Percentiles rank a stretch among this genome's conserved stretches.
phyloP scores from a whole-genome alignment of 768 basidiomycete species.

The Trametopsis cervina region DNA sequence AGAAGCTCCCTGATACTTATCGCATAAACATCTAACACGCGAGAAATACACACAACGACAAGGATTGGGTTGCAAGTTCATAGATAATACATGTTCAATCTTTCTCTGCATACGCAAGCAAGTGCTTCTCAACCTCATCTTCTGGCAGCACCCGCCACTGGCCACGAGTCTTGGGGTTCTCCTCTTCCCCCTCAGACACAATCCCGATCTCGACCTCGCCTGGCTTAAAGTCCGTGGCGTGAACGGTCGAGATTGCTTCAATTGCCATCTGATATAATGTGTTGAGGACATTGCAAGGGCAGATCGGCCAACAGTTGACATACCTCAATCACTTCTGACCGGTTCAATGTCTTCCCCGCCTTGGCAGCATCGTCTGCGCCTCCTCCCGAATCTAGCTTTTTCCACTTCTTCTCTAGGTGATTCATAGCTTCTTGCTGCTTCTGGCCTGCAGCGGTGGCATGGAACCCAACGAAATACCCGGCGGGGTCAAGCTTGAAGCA shows the following conservation, averaged over 20 bases:
- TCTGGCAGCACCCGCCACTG: slow-evolving; percentile 76
- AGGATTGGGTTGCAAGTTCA: slow-evolving; percentile 1
- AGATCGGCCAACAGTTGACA: slow-evolving; percentile 16
- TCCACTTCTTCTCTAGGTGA: slow-evolving; percentile 98
- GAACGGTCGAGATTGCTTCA: slow-evolving; percentile 88
- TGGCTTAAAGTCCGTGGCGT: slow-evolving; percentile 93
- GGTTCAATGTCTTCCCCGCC: slow-evolving; percentile 66
- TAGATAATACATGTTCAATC: slow-evolving; percentile 41
- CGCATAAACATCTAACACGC: too few species aligned
- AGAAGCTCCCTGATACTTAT: neutral
- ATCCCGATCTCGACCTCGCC: slow-evolving; percentile 96
- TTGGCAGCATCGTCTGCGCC: slow-evolving; percentile 74
- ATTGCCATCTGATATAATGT: slow-evolving; percentile 67
- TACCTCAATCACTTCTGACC: slow-evolving; percentile 88
- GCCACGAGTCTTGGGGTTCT: slow-evolving; percentile 64
- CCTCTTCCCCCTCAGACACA: slow-evolving; percentile 69
- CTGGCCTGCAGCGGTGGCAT: slow-evolving; percentile 92
- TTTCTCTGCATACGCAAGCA: slow-evolving; percentile 86
- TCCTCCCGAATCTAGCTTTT: slow-evolving; percentile 75
- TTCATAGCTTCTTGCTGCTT: slow-evolving; percentile 99
- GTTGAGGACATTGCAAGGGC: neutral
- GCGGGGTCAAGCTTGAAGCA: slow-evolving; percentile 98
- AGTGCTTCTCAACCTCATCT: slow-evolving; percentile 69
- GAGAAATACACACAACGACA: neutral
- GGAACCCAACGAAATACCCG: slow-evolving; percentile 97